phyloP scores from a whole-genome alignment of 495 filamentous ascomycete genomes.

The Xylaria castorea region DNA sequence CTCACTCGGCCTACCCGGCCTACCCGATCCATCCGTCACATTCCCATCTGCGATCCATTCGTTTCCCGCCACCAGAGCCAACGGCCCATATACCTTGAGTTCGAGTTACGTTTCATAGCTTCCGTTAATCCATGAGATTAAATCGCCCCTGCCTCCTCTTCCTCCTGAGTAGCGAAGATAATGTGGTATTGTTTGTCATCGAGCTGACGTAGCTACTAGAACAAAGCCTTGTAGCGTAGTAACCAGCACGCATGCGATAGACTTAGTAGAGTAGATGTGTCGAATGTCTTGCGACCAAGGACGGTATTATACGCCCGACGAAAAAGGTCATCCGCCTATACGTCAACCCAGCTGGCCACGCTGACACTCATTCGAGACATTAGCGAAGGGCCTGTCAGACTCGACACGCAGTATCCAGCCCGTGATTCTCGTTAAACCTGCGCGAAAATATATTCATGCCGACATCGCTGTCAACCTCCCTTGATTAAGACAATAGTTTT shows the following conservation, averaged over 20 bases:
- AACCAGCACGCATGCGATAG: neutral
- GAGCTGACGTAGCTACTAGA: neutral
- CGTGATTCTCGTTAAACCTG: neutral
- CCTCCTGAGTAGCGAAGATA: neutral
- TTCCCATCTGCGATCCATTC: neutral
- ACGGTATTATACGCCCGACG: neutral
- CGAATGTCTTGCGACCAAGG: neutral
- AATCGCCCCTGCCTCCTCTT: neutral
- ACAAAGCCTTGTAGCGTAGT: neutral
- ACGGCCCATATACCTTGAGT: neutral
- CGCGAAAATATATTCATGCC: neutral
- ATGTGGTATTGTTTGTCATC: neutral
- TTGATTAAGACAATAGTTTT: constrained; percentile 3
- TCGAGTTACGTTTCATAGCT: neutral
- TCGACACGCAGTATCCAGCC: neutral
- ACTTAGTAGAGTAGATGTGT: constrained; percentile 1
- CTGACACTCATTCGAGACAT: neutral
- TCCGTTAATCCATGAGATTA: neutral
- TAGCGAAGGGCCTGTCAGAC: neutral
- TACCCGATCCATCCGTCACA: constrained; percentile 7
- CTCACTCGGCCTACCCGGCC: neutral
- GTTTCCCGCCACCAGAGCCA: neutral
- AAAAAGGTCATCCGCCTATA: neutral
- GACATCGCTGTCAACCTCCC: neutral
- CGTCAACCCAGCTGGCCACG: neutral